Evolutionary conservation across 2,329 filamentous ascomycete genomes (phyloP).

Genomic region (Neurospora crassa): DNA sequence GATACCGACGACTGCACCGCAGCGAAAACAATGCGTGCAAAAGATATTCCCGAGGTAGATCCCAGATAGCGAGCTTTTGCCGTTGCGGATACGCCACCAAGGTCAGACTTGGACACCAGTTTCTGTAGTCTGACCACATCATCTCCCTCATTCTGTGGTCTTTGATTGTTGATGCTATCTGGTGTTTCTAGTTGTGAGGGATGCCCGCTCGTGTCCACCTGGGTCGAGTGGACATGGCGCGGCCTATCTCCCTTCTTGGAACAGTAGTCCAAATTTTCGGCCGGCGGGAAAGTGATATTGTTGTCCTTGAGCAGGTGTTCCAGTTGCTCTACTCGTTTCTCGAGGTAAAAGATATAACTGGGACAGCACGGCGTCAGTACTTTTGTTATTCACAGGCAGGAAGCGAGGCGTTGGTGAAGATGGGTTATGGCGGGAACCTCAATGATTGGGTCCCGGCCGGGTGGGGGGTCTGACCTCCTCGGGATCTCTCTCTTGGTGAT

Average conservation of each 20-base stretch:
- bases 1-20: slow-evolving; percentile 69
- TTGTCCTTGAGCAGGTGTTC: slow-evolving; percentile 65
- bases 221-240: slow-evolving; percentile 23
- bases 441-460: neutral
- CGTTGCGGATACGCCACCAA: slow-evolving; percentile 33
- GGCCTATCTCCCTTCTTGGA: slow-evolving; percentile 37
- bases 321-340: slow-evolving; percentile 74
- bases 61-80: slow-evolving; percentile 75
- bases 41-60: slow-evolving; percentile 83
- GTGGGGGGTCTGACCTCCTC: slow-evolving; percentile 55
- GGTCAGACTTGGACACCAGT: slow-evolving; percentile 47
- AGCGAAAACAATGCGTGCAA: slow-evolving; percentile 87
- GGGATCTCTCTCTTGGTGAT: slow-evolving; percentile 96
- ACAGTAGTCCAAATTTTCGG: slow-evolving; percentile 58
- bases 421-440: neutral
- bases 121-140: slow-evolving; percentile 53
- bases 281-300: slow-evolving; percentile 61
- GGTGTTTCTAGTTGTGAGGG: slow-evolving; percentile 23
- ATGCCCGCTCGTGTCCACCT: slow-evolving; percentile 23
- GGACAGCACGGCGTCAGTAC: slow-evolving; percentile 1
- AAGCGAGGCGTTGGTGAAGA: neutral
- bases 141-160: slow-evolving; percentile 39
- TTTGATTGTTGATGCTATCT: slow-evolving; percentile 11
- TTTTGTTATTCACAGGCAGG: slow-evolving; percentile 1
- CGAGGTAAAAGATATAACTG: slow-evolving; percentile 91